These are phyloP conservation scores for Sporothrix schenckii DNA, from an alignment of 2,329 filamentous ascomycete genomes.

Conservation along the genomic window DNA sequence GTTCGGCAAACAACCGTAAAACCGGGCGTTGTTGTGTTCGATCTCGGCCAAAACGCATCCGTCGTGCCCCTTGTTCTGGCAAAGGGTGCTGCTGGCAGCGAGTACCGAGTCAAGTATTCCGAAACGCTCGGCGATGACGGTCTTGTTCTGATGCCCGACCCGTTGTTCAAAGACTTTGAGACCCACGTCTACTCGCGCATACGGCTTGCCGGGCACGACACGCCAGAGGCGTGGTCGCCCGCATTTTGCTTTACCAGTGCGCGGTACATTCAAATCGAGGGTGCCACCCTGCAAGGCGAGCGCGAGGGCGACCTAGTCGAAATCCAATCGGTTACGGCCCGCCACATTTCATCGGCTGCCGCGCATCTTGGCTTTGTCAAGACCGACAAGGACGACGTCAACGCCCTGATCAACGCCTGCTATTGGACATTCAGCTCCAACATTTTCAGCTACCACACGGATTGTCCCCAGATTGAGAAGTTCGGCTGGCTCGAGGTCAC, in stretches of 20 bases:
- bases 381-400: slow-evolving; percentile 1
- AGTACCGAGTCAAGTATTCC: neutral
- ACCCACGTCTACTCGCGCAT: neutral
- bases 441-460: slow-evolving; percentile 3
- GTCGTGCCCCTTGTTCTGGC: neutral
- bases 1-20: neutral
- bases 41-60: neutral
- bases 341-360: neutral
- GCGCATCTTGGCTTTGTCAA: neutral
- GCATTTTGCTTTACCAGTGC: neutral
- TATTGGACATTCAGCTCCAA: neutral
- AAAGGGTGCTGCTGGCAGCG: neutral
- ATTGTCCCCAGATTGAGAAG: neutral
- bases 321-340: neutral
- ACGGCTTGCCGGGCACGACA: neutral
- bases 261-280: neutral
- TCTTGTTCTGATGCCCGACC: neutral
- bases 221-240: neutral
- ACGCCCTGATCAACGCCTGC: neutral
- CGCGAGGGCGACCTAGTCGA: neutral
- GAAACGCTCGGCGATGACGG: neutral
- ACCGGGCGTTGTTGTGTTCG: neutral
- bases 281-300: neutral
- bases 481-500: neutral
- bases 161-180: slow-evolving; percentile 1